Conservation (phyloP, 179 eudicot species). For the Carnegiea gigantea region DNA sequence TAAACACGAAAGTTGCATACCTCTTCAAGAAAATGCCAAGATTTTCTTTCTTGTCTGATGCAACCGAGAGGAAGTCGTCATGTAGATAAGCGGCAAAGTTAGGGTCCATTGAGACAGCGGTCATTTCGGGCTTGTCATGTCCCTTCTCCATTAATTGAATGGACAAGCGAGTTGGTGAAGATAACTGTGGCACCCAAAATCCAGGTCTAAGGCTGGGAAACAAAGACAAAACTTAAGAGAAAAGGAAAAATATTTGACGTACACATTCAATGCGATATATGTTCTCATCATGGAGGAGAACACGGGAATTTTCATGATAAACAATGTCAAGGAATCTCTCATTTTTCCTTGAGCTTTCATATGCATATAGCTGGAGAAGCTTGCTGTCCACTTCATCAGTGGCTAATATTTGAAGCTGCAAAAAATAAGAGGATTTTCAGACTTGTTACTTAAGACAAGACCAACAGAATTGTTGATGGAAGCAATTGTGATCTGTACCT, state of each 20-base stretch:
- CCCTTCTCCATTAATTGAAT: conserved; percentile 73
- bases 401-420: conserved; percentile 74
- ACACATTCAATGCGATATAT: conserved; percentile 82
- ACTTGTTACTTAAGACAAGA: not conserved
- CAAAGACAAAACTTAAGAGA: conserved; percentile 1
- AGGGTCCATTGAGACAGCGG: conserved; percentile 65
- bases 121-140: conserved; percentile 70
- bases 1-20: conserved; percentile 33
- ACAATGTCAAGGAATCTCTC: conserved; percentile 58
- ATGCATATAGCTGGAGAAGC: conserved; percentile 76
- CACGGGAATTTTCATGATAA: conserved; percentile 77
- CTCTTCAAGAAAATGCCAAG: conserved; percentile 60
- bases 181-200: conserved; percentile 41
- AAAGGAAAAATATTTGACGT: conserved; percentile 40
- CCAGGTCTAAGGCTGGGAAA: not conserved
- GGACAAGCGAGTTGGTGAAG: conserved; percentile 58
- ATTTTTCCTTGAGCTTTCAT: conserved; percentile 73
- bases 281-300: conserved; percentile 71
- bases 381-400: conserved; percentile 68
- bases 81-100: conserved; percentile 58
- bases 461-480: not conserved
- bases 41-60: conserved; percentile 43
- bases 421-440: conserved; percentile 8
- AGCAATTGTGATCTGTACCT: conserved; percentile 38
- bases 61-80: conserved; percentile 50